A percentile compares a stretch with the other conserved stretches of the same genome.
Evolutionary conservation across 192 early-diverging fungal species (phyloP).

Genomic region (Backusella tarrabulga): DNA sequence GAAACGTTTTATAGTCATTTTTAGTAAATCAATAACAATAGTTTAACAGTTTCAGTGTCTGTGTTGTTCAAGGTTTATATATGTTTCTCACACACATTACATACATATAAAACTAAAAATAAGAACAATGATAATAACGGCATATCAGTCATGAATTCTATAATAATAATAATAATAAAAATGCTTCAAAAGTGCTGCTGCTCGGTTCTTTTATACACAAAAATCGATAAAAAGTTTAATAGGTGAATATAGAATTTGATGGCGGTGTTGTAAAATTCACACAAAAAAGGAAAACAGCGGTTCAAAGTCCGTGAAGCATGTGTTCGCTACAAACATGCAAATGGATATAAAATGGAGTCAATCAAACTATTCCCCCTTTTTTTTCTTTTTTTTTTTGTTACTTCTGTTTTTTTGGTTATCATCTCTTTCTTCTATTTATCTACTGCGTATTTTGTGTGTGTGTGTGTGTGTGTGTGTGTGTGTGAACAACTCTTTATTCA

Average conservation of each 20-base stretch:
- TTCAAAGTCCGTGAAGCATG: background rate
- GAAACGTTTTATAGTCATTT: background rate
- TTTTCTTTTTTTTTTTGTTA: background rate
- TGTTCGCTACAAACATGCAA: background rate
- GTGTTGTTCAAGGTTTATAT: background rate
- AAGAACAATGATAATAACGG: background rate
- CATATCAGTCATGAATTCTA: background rate
- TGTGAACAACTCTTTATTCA: background rate
- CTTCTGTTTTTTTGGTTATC: background rate
- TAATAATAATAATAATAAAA: background rate
- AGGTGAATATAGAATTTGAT: background rate
- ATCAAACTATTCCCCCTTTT: background rate
- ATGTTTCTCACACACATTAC: background rate
- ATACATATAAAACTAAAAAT: background rate
- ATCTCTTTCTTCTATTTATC: background rate
- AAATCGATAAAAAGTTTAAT: background rate
- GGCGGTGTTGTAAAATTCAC: background rate
- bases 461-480: background rate
- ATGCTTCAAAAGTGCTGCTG: background rate
- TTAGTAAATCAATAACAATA: background rate
- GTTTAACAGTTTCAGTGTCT: background rate
- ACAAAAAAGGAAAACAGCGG: background rate
- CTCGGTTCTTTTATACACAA: background rate
- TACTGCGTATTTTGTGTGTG: background rate
- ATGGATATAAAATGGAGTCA: background rate